Conservation (phyloP, 225 moss, liverwort and hornwort species). For the Physcomitrellopsis africana region DNA sequence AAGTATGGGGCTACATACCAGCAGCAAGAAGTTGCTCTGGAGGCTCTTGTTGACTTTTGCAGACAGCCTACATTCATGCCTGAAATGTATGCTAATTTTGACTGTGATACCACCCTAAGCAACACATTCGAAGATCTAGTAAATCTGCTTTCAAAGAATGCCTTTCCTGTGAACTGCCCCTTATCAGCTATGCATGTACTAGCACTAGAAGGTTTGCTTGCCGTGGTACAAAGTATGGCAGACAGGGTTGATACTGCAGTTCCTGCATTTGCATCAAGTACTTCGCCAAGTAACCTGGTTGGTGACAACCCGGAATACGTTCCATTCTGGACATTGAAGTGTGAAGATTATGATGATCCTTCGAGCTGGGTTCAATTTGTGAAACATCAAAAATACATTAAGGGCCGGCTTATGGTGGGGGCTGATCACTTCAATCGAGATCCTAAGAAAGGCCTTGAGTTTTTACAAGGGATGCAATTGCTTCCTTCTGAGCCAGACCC, state of each 20-base stretch:
- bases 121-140: slow-evolving; percentile 73
- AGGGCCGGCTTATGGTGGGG: no score
- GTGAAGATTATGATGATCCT: no score
- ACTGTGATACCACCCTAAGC: slow-evolving; percentile 72
- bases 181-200: slow-evolving; percentile 79
- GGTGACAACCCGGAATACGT: no score
- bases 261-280: slow-evolving; percentile 31
- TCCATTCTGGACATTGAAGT: no score
- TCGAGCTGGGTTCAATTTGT: no score
- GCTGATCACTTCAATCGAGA: no score
- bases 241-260: slow-evolving; percentile 61
- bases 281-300: slow-evolving; percentile 24
- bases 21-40: slow-evolving; percentile 82
- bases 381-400: no score
- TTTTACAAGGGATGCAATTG: no score
- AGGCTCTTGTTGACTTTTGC: slow-evolving; percentile 77
- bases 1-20: slow-evolving; percentile 74
- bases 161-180: slow-evolving; percentile 73
- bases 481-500: no score
- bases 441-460: no score
- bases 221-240: slow-evolving; percentile 76
- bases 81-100: slow-evolving; percentile 79
- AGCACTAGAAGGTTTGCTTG: slow-evolving; percentile 69
- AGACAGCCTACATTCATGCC: slow-evolving; percentile 75
- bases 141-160: slow-evolving; percentile 73